Conservation (phyloP, 106 monocot species). For the Posidonia australis region DNA sequence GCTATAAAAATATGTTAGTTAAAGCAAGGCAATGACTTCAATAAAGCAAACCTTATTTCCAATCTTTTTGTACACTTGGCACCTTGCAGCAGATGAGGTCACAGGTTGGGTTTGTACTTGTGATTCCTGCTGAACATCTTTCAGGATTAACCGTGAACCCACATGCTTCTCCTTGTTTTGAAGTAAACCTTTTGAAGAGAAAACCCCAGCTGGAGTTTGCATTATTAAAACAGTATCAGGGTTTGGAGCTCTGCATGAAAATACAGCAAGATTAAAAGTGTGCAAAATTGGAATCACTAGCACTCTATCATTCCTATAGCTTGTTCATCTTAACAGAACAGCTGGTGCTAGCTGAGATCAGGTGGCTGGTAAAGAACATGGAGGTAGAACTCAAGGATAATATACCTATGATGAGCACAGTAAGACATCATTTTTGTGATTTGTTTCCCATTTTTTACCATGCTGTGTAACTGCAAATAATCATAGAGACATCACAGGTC, state of each 20-base stretch:
- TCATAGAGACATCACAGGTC: background rate
- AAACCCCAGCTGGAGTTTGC: slow-evolving; percentile 51
- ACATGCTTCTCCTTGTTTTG: slow-evolving; percentile 38
- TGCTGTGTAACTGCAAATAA: slow-evolving; percentile 64
- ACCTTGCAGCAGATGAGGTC: slow-evolving; percentile 16
- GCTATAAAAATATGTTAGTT: no score
- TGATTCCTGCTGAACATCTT: slow-evolving; percentile 2
- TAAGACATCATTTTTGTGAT: slow-evolving; percentile 83
- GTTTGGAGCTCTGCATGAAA: slow-evolving; percentile 50
- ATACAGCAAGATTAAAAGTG: background rate
- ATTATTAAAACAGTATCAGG: slow-evolving; percentile 71
- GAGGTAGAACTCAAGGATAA: background rate
- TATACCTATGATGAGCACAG: slow-evolving; percentile 57
- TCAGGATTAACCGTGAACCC: slow-evolving; percentile 38
- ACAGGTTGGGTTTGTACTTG: background rate
- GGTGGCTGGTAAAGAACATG: background rate
- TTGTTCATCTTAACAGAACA: no score
- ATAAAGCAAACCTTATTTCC: slow-evolving; percentile 11
- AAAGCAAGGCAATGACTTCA: background rate
- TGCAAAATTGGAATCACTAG: background rate
- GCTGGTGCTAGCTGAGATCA: background rate
- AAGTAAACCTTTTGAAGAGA: slow-evolving; percentile 53
- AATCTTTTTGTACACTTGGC: slow-evolving; percentile 9
- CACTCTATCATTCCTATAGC: no score
- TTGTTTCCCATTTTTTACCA: slow-evolving; percentile 63